Base-by-base conservation (phyloP, 2,329 filamentous ascomycete genomes). In the Talaromyces sp. region DNA sequence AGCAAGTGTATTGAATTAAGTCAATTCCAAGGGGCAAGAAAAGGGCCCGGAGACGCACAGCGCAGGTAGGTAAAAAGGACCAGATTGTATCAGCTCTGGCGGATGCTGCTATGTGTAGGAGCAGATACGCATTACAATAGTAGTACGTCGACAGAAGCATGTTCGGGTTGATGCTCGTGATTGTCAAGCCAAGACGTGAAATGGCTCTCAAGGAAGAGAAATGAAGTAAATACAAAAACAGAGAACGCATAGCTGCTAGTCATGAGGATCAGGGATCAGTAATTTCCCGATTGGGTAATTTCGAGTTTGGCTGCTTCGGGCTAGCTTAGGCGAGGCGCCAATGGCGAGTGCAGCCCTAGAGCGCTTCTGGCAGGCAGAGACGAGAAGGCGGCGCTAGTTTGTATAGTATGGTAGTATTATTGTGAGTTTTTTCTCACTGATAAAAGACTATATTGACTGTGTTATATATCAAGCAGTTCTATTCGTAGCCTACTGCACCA, bases 51-150 rank as follows among this genome's bases (percentile, higher is more conserved):
- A 21, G 13, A 60, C 58, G 21, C 51, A 60, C 58, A 46, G 58
- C 58, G 26, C 58, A 60, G 10, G 17, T 27, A 24, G 58, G 58
- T 35, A 57, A 19, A 53, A 43, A 60, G 17, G n/a, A 27, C 58
- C 58, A 57, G 38, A 52, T 17, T 52, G 53, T 56, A 1, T 10
- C 4, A 21, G 19, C 19, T 7, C 10, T 26, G 43, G 43, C 8
- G 10, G 43, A 50, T 4, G 19, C 24, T 50, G 10, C 43, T 50
- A 50, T 3, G 14, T n/a, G 24, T 11, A 26, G 24, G 13, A 50
- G 19, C 43, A 50, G n/a, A n/a, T 24, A 50, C 2, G 35, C 13
- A 26, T 26, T 24, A 14, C 2, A 13, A 14, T 21, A 21, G 41
- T 3, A 21, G n/a, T 6, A 50, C 4, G 10, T 8, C 35, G 14